phyloP scores from a whole-genome alignment of 371 early-diverging fungal genomes.

The Apophysomyces sp. region DNA sequence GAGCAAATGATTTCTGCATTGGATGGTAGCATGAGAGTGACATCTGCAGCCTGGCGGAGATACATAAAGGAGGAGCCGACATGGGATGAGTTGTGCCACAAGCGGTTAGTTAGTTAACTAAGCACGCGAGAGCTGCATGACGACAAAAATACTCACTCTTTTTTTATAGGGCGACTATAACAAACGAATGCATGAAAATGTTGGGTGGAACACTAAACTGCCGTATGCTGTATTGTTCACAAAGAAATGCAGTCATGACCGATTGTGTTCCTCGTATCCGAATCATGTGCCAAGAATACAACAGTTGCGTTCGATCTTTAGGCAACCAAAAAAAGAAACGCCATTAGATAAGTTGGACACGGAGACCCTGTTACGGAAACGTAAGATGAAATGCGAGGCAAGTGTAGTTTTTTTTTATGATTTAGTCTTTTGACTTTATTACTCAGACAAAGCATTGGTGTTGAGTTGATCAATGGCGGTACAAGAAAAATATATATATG shows the following conservation, averaged over 20 bases:
- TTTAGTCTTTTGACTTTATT: no score
- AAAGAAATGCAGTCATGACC: not conserved
- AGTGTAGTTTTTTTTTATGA: no score
- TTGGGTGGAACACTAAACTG: not conserved
- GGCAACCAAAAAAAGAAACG: no score
- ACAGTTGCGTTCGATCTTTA: no score
- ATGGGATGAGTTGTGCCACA: not conserved
- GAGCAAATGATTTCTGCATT: not conserved
- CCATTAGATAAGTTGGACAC: no score
- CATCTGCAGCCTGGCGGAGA: not conserved
- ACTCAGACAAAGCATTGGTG: not conserved
- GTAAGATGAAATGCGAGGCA: no score
- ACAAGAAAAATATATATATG: no score
- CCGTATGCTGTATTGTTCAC: not conserved
- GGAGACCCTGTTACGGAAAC: no score
- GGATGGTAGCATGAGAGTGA: not conserved
- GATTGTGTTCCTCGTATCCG: not conserved
- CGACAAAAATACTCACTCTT: not conserved
- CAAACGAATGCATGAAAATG: not conserved
- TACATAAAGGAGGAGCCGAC: not conserved
- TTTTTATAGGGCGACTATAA: not conserved
- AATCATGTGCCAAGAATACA: no score
- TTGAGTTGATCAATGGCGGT: not conserved
- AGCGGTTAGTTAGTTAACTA: not conserved
- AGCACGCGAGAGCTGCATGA: not conserved